phyloP scores from a whole-genome alignment of 2,329 filamentous ascomycete genomes.

The Colletotrichum higginsianum region DNA sequence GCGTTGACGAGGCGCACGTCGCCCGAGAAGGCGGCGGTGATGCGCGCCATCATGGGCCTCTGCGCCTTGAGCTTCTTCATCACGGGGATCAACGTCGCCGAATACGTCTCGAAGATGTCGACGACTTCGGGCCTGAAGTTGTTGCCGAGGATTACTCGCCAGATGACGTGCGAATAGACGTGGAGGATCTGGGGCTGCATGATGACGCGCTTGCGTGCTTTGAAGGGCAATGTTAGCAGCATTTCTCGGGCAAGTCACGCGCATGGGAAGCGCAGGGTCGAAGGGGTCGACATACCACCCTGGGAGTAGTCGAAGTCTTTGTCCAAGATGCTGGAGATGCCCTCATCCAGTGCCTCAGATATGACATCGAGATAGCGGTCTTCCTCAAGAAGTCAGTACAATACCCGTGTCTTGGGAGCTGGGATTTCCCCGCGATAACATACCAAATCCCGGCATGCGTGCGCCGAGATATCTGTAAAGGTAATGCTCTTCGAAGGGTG shows the following conservation, averaged over 20 bases:
- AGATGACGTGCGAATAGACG: conserved; percentile 36
- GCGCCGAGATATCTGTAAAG: conserved; percentile 29
- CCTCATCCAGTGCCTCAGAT: conserved; percentile 29
- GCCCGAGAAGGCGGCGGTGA: conserved; percentile 28
- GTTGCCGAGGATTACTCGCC: conserved; percentile 26
- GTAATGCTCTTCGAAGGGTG: conserved; percentile 32
- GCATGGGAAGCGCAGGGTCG: background rate
- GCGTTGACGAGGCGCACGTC: conserved; percentile 30
- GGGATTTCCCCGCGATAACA: background rate
- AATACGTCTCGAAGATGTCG: conserved; percentile 30
- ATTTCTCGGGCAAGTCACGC: too few relatives aligned
- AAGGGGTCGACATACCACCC: background rate
- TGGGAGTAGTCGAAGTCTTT: conserved; percentile 1
- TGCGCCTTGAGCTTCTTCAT: conserved; percentile 37
- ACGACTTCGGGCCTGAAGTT: conserved; percentile 25
- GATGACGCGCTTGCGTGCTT: conserved; percentile 21
- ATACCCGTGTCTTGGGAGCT: accelerated
- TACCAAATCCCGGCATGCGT: conserved; percentile 36
- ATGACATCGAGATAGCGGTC: conserved; percentile 34
- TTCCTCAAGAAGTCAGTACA: background rate
- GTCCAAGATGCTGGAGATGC: conserved; percentile 8
- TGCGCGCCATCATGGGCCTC: conserved; percentile 32
- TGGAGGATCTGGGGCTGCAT: conserved; percentile 36
- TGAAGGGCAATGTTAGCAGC: background rate
- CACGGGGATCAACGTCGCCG: conserved; percentile 28